Conservation (phyloP, 257 asterid genomes). For the Linaria vulgaris region DNA sequence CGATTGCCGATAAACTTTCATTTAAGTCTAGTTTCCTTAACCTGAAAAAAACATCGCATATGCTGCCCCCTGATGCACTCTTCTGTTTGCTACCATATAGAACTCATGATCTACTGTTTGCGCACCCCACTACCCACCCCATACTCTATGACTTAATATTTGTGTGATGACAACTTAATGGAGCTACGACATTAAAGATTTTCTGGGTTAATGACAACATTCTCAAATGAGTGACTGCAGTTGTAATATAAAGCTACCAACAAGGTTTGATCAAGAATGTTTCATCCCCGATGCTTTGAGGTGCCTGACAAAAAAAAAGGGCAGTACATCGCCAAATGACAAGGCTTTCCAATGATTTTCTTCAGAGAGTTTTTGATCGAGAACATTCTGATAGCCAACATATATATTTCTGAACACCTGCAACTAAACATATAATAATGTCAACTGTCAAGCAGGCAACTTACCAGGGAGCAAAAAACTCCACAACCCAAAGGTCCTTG, state of each 20-base stretch:
- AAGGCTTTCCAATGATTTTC: background rate
- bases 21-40: background rate
- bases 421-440: background rate
- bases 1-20: background rate
- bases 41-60: conserved; percentile 1
- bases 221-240: background rate
- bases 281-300: no score
- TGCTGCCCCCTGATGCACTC: background rate
- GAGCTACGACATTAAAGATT: background rate
- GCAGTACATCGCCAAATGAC: no score
- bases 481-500: conserved; percentile 95
- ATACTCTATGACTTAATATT: background rate
- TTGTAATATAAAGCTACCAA: background rate
- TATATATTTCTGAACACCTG: background rate
- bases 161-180: conserved; percentile 8
- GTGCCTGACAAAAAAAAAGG: no score
- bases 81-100: background rate
- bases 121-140: no score
- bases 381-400: conserved; percentile 6
- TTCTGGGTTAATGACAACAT: no score
- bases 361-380: background rate
- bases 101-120: no score
- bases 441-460: conserved; percentile 25
- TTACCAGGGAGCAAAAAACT: conserved; percentile 98
- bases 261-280: background rate